phyloP scores from a whole-genome alignment of 208 protist genomes.

The Acanthamoeba sp. region DNA sequence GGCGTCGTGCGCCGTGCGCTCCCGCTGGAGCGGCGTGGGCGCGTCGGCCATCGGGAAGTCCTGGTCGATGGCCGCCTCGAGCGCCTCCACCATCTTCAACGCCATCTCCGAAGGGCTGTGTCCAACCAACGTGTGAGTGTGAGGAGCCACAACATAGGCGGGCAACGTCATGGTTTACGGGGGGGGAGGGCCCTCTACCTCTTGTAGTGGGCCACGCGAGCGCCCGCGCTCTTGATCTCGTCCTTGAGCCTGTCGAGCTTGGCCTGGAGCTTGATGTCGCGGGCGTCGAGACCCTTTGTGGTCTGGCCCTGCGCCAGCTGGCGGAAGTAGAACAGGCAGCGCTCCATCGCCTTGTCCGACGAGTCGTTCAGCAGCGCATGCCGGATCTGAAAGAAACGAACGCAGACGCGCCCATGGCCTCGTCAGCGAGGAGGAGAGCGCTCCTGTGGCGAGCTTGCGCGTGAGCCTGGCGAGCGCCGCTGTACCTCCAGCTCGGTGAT shows the following conservation, averaged over 20 bases:
- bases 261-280: background rate
- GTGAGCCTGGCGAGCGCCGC: background rate
- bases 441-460: too few relatives aligned
- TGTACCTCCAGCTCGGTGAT: constrained; percentile 71
- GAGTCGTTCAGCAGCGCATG: constrained; percentile 34
- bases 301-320: background rate
- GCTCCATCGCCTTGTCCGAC: background rate
- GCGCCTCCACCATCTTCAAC: constrained; percentile 9
- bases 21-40: constrained; percentile 52
- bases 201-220: background rate
- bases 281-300: background rate
- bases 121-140: background rate
- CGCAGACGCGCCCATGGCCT: background rate
- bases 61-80: constrained; percentile 6
- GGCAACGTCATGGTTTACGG: too few relatives aligned
- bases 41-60: constrained; percentile 49
- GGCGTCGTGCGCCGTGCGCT: constrained; percentile 53
- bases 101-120: constrained; percentile 21
- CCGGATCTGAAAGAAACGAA: background rate
- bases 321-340: constrained; percentile 51
- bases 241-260: constrained; percentile 1
- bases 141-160: too few relatives aligned
- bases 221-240: background rate
- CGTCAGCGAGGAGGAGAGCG: too few relatives aligned
- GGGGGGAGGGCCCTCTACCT: background rate